Base-by-base conservation (phyloP, 176 grass and related monocot species). In the Stipa capillata region DNA sequence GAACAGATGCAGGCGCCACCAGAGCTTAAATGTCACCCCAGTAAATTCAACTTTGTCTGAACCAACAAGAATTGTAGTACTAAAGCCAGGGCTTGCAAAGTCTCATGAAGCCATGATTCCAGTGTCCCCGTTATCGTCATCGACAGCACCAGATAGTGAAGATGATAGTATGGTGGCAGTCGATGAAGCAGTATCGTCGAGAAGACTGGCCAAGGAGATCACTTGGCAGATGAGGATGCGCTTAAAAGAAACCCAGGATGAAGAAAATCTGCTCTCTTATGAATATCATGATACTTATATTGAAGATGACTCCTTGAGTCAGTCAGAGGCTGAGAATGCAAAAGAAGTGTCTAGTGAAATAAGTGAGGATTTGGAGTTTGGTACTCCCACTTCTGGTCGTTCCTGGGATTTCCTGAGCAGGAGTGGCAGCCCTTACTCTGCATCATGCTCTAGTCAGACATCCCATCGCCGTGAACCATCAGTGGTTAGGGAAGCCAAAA, bases 51-150 rank as follows among this genome's bases (percentile, higher is more conserved):
- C 80, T 55, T 65, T 94, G 70, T 78, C 78, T 17, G 84, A 91
- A 77, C 90, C 90, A 74, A 99, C 96, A 69, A 94, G 86, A 82
- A 99, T 99, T 81, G 92, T 99, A 15, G 92, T 99, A 12, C 78
- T 99, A 78, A 99, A 95, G 73, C 96, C 96, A 39, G 89, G 84
- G 28, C 59, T 74, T 25, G 62, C 52, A 23, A 93, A 86, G 78
- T 62, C 55, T 5, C 69, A 89, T 72, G 81, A 92, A 55, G 21
- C 69, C 25, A 87, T 54, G 36, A 65, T 88, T 40, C 55, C 29
- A 27, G 58, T 36, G 18, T 80, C 76, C 18, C 65, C 76, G 8
- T 70, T 74, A 3, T 90, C 83, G 56, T 75, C 82, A 68, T 78
- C 27, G 10, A 57, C 65, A 56, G 63, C 57, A 52, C 75, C 72